Conservation (phyloP, 768 basidiomycete species). For the Pleurotus eryngii region DNA sequence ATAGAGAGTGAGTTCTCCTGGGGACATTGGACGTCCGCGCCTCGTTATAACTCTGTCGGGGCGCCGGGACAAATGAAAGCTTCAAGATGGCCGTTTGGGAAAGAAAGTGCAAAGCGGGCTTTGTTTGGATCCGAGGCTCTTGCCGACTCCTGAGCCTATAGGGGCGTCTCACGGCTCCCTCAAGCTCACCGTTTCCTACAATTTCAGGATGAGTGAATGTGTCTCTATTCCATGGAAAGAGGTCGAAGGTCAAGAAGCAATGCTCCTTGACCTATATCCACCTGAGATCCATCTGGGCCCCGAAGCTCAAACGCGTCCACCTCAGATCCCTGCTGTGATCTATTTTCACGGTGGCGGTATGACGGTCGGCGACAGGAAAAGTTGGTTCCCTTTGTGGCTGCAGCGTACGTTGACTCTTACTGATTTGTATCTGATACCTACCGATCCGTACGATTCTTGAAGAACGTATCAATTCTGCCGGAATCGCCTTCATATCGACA, state of each 20-base stretch:
- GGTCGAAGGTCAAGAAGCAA: constrained; percentile 14
- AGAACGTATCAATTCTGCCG: constrained; percentile 47
- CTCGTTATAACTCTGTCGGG: too few relatives aligned
- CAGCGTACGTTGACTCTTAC: constrained; percentile 33
- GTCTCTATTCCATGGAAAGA: constrained; percentile 27
- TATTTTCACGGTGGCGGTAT: constrained; percentile 58
- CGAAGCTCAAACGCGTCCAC: constrained; percentile 4
- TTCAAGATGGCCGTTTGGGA: constrained; percentile 11
- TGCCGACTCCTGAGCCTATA: too few relatives aligned
- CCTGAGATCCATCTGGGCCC: background rate
- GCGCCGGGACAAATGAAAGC: too few relatives aligned
- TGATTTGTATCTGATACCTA: constrained; percentile 9
- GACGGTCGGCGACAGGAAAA: constrained; percentile 52
- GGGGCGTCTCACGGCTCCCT: too few relatives aligned
- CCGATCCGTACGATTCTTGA: background rate
- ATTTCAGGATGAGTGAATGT: background rate
- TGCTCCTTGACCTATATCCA: constrained; percentile 33
- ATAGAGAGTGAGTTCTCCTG: too few relatives aligned
- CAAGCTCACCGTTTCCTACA: too few relatives aligned
- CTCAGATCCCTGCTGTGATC: constrained; percentile 31
- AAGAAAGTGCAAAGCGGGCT: background rate
- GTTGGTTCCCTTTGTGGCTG: constrained; percentile 70
- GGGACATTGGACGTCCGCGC: too few relatives aligned
- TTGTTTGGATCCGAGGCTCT: too few relatives aligned
- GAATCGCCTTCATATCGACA: constrained; percentile 56